Evolutionary conservation across 176 grass and related monocot species (phyloP).

Genomic region (Pharus latifolius): DNA sequence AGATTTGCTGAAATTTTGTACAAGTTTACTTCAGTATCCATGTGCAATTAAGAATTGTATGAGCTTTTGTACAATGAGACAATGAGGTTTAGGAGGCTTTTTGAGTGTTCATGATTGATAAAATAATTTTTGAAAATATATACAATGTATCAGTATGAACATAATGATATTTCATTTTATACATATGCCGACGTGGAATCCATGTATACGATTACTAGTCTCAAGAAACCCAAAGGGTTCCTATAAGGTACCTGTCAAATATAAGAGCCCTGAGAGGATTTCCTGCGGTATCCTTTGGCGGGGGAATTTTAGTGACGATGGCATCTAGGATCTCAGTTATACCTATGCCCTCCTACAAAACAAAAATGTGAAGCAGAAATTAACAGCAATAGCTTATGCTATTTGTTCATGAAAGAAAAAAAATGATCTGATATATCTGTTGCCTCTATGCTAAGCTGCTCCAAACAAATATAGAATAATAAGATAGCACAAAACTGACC

Average conservation of each 20-base stretch:
- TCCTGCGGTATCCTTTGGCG: constrained; percentile 65
- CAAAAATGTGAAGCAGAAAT: constrained; percentile 6
- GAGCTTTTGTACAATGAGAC: too few relatives aligned
- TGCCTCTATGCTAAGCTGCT: neutral
- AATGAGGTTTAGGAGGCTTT: too few relatives aligned
- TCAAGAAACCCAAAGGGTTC: neutral
- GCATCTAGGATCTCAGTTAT: constrained; percentile 91
- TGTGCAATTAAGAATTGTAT: too few relatives aligned
- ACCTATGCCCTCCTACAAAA: constrained; percentile 83
- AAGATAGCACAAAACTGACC: constrained; percentile 37
- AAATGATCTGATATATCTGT: neutral
- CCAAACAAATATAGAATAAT: neutral
- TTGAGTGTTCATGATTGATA: too few relatives aligned
- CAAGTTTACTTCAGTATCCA: too few relatives aligned
- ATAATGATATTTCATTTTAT: too few relatives aligned
- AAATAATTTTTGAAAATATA: too few relatives aligned
- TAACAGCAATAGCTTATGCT: neutral
- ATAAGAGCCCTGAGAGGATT: constrained; percentile 91
- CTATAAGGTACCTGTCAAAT: constrained; percentile 78
- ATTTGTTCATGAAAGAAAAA: constrained; percentile 4
- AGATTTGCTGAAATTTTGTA: too few relatives aligned
- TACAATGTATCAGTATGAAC: too few relatives aligned
- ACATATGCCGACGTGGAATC: too few relatives aligned
- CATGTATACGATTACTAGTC: neutral
- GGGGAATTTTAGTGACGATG: constrained; percentile 70